These are phyloP conservation scores for Pyrenula aspistea DNA, from an alignment of 495 filamentous ascomycete species.

Conservation along the genomic window DNA sequence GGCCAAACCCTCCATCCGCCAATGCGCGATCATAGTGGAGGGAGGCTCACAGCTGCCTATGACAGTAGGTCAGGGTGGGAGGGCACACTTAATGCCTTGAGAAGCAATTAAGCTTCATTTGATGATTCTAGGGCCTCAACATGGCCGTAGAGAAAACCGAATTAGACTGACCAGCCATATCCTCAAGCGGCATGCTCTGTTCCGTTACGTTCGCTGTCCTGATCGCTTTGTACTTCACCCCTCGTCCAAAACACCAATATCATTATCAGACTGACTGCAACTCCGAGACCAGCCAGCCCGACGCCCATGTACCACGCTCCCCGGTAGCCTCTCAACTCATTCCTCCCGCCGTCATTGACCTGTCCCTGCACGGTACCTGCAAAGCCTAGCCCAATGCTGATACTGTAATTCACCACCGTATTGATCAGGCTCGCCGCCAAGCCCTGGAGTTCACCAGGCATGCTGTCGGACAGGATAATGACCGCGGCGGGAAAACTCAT, in stretches of 20 bases:
- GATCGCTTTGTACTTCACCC: not conserved
- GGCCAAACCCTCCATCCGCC: too few relatives aligned
- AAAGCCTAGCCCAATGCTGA: slow-evolving; percentile 53
- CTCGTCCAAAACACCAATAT: slow-evolving; percentile 1
- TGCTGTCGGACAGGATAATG: slow-evolving; percentile 22
- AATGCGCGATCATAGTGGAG: too few relatives aligned
- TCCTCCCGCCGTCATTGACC: slow-evolving; percentile 30
- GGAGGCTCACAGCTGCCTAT: too few relatives aligned
- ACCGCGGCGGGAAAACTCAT: slow-evolving; percentile 25
- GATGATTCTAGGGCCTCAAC: too few relatives aligned
- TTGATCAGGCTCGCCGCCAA: slow-evolving; percentile 48
- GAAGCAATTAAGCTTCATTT: too few relatives aligned
- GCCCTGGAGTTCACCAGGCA: slow-evolving; percentile 27
- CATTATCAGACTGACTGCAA: slow-evolving; percentile 5
- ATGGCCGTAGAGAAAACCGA: too few relatives aligned
- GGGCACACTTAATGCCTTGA: too few relatives aligned
- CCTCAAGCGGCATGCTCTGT: too few relatives aligned
- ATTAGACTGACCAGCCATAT: too few relatives aligned
- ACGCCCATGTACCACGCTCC: slow-evolving; percentile 25
- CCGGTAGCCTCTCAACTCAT: slow-evolving; percentile 24
- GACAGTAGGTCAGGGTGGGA: too few relatives aligned
- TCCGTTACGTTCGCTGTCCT: too few relatives aligned
- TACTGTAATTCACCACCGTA: slow-evolving; percentile 55
- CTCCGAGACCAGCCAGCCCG: slow-evolving; percentile 20
- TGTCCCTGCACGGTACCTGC: slow-evolving; percentile 50